A percentile compares a stretch with the other conserved stretches of the same genome.
These are phyloP conservation scores for Termitomyces sp. DNA, from an alignment of 768 basidiomycete species.

Conservation along the genomic window DNA sequence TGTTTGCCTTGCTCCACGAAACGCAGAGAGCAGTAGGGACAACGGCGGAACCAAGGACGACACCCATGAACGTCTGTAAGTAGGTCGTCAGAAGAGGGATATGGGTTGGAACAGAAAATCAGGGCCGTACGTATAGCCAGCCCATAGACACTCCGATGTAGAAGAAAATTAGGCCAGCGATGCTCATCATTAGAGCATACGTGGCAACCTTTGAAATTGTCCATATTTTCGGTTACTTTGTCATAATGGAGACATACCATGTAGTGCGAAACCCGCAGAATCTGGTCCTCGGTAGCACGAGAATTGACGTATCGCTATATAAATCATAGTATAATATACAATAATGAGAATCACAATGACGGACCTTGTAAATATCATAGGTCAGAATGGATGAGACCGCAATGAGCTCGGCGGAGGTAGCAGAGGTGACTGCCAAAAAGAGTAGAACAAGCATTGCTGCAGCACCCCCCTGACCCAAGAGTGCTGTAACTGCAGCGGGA, in stretches of 20 bases:
- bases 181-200: slow-evolving; percentile 76
- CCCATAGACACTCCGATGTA: slow-evolving; percentile 93
- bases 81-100: not conserved
- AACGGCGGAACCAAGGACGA: slow-evolving; percentile 81
- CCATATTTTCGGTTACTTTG: not conserved
- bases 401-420: slow-evolving; percentile 88
- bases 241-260: slow-evolving; percentile 40
- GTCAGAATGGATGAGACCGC: slow-evolving; percentile 84
- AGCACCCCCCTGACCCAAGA: slow-evolving; percentile 81
- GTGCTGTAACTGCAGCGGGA: slow-evolving; percentile 76
- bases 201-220: slow-evolving; percentile 47
- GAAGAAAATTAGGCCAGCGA: slow-evolving; percentile 84
- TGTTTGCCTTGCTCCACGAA: slow-evolving; percentile 85
- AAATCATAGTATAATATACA: not conserved
- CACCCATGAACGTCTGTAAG: slow-evolving; percentile 82
- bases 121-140: slow-evolving; percentile 76
- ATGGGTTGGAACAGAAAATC: not conserved
- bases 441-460: slow-evolving; percentile 75
- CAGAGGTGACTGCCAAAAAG: slow-evolving; percentile 85
- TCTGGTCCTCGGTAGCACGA: slow-evolving; percentile 69
- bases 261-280: slow-evolving; percentile 65
- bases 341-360: not conserved
- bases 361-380: slow-evolving; percentile 81
- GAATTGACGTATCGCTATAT: slow-evolving; percentile 79
- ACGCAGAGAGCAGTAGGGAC: slow-evolving; percentile 85